Evolutionary conservation across 2,329 filamentous ascomycete species (phyloP).

Genomic region (Claviceps humidiphila): DNA sequence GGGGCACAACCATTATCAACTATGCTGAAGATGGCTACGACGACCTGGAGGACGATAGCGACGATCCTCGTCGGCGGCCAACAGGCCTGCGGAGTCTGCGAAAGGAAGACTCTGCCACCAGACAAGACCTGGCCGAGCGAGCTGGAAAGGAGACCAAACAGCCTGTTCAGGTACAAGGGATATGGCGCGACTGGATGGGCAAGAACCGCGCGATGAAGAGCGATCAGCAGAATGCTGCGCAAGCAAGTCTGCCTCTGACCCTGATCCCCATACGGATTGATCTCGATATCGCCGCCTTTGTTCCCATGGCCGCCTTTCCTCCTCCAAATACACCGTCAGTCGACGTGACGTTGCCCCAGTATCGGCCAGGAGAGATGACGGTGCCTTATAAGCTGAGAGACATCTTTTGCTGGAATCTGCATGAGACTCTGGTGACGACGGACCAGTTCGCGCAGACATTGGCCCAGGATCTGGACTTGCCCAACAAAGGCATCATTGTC

Average conservation of each 20-base stretch:
- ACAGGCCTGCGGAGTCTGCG: slow-evolving; percentile 75
- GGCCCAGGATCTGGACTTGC: slow-evolving; percentile 86
- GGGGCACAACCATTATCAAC: slow-evolving; percentile 91
- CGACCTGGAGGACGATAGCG: slow-evolving; percentile 59
- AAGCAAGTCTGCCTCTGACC: slow-evolving; percentile 70
- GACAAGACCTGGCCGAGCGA: slow-evolving; percentile 56
- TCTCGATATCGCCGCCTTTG: slow-evolving; percentile 72
- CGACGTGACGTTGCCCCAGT: slow-evolving; percentile 64
- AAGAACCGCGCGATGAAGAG: slow-evolving; percentile 46
- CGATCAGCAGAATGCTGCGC: slow-evolving; percentile 47
- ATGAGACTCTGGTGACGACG: slow-evolving; percentile 85
- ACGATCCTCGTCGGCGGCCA: slow-evolving; percentile 62
- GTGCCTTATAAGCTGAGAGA: slow-evolving; percentile 83
- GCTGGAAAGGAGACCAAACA: slow-evolving; percentile 67
- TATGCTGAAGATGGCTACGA: slow-evolving; percentile 96
- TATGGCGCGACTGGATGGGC: slow-evolving; percentile 93
- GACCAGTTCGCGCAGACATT: slow-evolving; percentile 89
- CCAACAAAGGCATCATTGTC: slow-evolving; percentile 55
- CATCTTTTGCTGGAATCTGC: slow-evolving; percentile 94
- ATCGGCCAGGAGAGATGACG: slow-evolving; percentile 65
- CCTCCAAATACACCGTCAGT: slow-evolving; percentile 47
- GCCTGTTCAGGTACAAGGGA: slow-evolving; percentile 75
- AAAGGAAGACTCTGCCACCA: slow-evolving; percentile 54
- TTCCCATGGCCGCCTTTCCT: slow-evolving; percentile 51
- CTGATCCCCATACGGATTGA: slow-evolving; percentile 95